A percentile compares a stretch with the other conserved stretches of the same genome.
Conservation (phyloP, 352 stramenopile species). For the Phytophthora pluvialis region DNA sequence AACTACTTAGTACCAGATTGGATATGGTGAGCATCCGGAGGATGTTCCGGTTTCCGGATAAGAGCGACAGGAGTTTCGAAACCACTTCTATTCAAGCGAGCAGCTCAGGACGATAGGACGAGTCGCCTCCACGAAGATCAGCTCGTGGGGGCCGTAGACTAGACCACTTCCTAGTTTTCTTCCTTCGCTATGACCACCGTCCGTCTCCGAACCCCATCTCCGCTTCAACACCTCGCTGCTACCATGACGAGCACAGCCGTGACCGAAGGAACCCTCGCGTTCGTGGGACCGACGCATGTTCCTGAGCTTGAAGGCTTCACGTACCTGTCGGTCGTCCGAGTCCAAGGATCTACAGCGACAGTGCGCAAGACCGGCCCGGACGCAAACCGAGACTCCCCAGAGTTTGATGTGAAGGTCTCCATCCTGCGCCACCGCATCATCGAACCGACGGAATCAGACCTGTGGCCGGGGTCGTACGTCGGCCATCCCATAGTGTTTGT, state of each 20-base stretch:
- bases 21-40: slow-evolving; percentile 10
- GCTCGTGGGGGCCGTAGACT: not conserved
- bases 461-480: not conserved
- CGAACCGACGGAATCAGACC: not conserved
- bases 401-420: not conserved
- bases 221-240: no score
- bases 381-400: no score
- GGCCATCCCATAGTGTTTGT: not conserved
- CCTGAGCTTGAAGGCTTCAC: not conserved
- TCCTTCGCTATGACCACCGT: not conserved
- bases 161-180: slow-evolving; percentile 1
- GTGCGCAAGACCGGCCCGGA: not conserved
- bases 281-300: not conserved
- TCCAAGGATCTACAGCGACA: not conserved
- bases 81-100: not conserved
- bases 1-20: no score
- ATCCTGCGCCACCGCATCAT: not conserved
- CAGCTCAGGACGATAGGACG: not conserved
- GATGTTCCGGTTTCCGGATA: slow-evolving; percentile 17
- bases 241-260: not conserved
- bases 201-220: not conserved
- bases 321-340: not conserved
- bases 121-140: no score
- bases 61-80: slow-evolving; percentile 1
- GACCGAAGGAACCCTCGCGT: not conserved